Percentiles rank a stretch among this genome's conserved stretches.
These are phyloP conservation scores for Monosporozyma yasuniensis DNA, from an alignment of 805 yeast genomes.

Conservation along the genomic window DNA sequence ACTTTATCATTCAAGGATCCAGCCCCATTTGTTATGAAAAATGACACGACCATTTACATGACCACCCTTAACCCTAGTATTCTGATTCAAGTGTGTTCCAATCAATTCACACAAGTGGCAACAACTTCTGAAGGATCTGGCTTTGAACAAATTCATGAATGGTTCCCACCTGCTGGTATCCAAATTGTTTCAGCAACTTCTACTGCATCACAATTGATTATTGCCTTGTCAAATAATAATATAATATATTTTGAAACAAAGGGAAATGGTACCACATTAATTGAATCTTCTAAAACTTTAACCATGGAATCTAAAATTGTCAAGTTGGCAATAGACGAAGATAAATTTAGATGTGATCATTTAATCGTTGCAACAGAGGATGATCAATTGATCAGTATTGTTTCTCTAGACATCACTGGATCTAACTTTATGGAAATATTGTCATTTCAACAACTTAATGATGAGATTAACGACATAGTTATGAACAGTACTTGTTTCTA, in stretches of 20 bases:
- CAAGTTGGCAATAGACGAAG: conserved; percentile 41
- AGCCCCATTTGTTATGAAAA: conserved; percentile 49
- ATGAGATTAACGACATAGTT: conserved; percentile 37
- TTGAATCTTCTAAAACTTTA: conserved; percentile 58
- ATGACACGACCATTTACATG: conserved; percentile 56
- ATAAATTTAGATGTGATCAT: conserved; percentile 36
- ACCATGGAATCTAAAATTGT: conserved; percentile 47
- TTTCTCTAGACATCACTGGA: conserved; percentile 41
- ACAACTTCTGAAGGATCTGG: conserved; percentile 17
- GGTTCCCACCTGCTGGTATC: conserved; percentile 80
- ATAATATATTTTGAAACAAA: conserved; percentile 77
- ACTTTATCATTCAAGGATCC: conserved; percentile 63
- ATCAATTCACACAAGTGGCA: conserved; percentile 56
- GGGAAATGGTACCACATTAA: conserved; percentile 29
- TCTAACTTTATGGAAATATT: conserved; percentile 53
- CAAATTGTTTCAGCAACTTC: conserved; percentile 50
- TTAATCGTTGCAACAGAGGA: conserved; percentile 60
- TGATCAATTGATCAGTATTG: conserved; percentile 59
- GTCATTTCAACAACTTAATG: conserved; percentile 57
- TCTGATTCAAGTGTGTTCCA: conserved; percentile 61
- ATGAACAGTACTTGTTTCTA: conserved; percentile 37
- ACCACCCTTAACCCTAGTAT: conserved; percentile 57
- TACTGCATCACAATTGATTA: conserved; percentile 57
- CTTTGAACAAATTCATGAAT: conserved; percentile 39
- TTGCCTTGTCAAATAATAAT: conserved; percentile 66